Evolutionary conservation across 129 eudicot genomes (phyloP).

Genomic region (Gnaphalium uliginosum): DNA sequence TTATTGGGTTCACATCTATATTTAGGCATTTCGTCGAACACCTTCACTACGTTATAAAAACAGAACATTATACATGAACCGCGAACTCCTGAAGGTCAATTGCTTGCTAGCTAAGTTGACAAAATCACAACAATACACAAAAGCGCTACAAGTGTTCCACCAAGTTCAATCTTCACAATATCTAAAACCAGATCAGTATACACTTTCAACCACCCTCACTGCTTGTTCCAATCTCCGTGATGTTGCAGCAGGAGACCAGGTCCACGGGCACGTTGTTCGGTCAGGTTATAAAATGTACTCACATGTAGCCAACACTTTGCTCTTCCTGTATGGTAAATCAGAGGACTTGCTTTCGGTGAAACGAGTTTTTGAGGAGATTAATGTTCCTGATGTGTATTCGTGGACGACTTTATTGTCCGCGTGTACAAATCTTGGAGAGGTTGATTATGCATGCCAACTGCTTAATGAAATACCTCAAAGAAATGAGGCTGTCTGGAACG

Average conservation of each 20-base stretch:
- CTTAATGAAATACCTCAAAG: slow-evolving; percentile 60
- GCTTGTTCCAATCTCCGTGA: slow-evolving; percentile 53
- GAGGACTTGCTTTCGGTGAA: slow-evolving; percentile 50
- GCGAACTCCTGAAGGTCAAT: slow-evolving; percentile 62
- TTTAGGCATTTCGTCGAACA: background rate
- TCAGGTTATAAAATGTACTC: slow-evolving; percentile 52
- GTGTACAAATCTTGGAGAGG: slow-evolving; percentile 72
- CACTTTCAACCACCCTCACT: slow-evolving; percentile 77
- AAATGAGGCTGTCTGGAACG: slow-evolving; percentile 77
- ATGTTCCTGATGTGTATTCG: slow-evolving; percentile 67
- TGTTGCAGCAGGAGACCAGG: slow-evolving; percentile 47
- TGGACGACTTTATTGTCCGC: slow-evolving; percentile 84
- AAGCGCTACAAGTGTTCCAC: slow-evolving; percentile 60
- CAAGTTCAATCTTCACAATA: slow-evolving; percentile 56
- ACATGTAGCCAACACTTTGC: slow-evolving; percentile 71
- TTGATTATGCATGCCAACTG: slow-evolving; percentile 58
- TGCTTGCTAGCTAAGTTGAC: slow-evolving; percentile 53
- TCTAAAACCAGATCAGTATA: slow-evolving; percentile 77
- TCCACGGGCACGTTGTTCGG: slow-evolving; percentile 53
- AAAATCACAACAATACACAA: slow-evolving; percentile 48
- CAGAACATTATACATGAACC: slow-evolving; percentile 27
- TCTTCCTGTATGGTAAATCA: slow-evolving; percentile 67
- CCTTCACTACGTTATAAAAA: background rate
- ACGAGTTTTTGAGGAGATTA: slow-evolving; percentile 53
- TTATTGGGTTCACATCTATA: background rate